phyloP scores from a whole-genome alignment of 2,329 filamentous ascomycete genomes.

The Fusarium anguioides region DNA sequence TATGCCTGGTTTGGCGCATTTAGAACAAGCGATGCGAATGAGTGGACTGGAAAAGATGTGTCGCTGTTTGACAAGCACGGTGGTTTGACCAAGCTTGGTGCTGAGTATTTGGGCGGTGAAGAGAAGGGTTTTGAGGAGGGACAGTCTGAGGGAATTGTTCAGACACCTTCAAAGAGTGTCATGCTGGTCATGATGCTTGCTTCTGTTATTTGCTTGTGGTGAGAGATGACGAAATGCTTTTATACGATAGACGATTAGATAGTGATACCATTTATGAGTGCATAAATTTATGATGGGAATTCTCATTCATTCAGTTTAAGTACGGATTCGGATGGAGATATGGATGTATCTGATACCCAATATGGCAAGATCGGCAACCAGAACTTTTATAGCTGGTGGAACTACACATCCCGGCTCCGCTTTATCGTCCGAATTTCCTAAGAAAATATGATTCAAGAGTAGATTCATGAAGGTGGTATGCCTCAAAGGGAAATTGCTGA shows the following conservation, averaged over 20 bases:
- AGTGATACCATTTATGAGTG: slow-evolving; percentile 20
- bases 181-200: neutral
- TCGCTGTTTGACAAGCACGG: slow-evolving; percentile 53
- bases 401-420: neutral
- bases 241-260: slow-evolving; percentile 7
- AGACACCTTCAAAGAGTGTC: neutral
- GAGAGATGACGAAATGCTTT: neutral
- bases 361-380: neutral
- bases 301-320: too few relatives aligned
- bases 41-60: slow-evolving; percentile 54
- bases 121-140: slow-evolving; percentile 53
- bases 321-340: neutral
- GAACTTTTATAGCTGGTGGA: neutral
- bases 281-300: neutral
- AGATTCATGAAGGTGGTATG: too few relatives aligned
- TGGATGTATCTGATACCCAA: accelerated
- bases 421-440: accelerated
- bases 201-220: neutral
- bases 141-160: slow-evolving; percentile 22
- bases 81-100: slow-evolving; percentile 53
- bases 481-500: too few relatives aligned
- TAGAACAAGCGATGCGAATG: slow-evolving; percentile 51
- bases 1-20: slow-evolving; percentile 58
- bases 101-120: slow-evolving; percentile 54
- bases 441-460: accelerated